Evolutionary conservation across 1,284 basidiomycete species (phyloP), one percentile per base, ranked within the genome.

Genomic region (Cystobasidium pallidum): DNA sequence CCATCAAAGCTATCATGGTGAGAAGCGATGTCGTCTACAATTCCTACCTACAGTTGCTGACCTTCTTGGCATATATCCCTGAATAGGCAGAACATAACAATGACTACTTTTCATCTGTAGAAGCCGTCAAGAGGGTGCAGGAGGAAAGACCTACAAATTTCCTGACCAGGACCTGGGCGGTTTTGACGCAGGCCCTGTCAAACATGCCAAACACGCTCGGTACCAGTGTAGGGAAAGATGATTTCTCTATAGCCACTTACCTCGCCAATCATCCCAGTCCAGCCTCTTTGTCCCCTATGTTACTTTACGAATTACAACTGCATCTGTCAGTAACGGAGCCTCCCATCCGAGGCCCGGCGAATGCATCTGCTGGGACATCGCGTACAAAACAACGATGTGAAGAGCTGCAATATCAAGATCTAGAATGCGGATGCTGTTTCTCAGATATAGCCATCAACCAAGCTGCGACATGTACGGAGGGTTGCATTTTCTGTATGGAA

Each of bases 351-450:
- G n/a, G n/a, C 11, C 4, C 32, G 2, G 13, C 52, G n/a, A 61
- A 24, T 2, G 39, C 54, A 17, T 6, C 55, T 7, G 32, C 36
- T 10, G 10, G 26, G 6, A 10, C n/a, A 28, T 32, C 28, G 13
- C 15, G 39, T 17, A 19, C 13, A 28, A 34, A 28, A 19, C 1
- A 51, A 30, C 24, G n/a, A n/a, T n/a, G 7, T 11, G 41, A 64
- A 11, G 32, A 24, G 34, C 24, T 28, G 21, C 19, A 49, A 30
- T 21, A 17, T 43, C 57, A 36, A 55, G 55, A 55, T n/a, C 21
- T 70, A 19, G 67, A 70, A 62, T 70, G 67, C 26, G 67, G 67
- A 34, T 70, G 67, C 58, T 70, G 67, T 52, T 70, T 70, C 34
- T 32, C 57, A 3, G 67, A 70, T 61, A 36, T 70, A 11, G 41